Base-by-base conservation (phyloP, 176 grass and related monocot species). In the Avena atlantica region DNA sequence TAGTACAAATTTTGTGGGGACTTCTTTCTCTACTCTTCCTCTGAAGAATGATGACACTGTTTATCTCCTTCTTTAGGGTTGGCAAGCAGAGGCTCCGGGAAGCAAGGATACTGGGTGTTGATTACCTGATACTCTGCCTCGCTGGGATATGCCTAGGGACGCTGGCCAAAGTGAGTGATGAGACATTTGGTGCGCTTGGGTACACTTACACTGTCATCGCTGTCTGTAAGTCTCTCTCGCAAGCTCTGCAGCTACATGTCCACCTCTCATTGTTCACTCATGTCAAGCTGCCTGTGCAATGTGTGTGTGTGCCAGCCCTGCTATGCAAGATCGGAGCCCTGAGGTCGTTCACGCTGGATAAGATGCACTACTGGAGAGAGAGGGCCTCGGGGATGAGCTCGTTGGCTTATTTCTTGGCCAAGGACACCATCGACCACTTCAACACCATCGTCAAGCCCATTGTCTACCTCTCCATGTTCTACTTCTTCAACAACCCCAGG, bases 191-290 rank as follows among this genome's bases (percentile, higher is more conserved):
- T 2, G 86, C 90, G 0, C 91, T 93, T 34, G 94, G 91, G 21
- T 95, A 95, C 89, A 95, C 91, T 2, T 93, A 95, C 89, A 95
- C 94, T 12, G 89, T 95, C 64, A 95, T 95, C 48, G 94, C 94
- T 24, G 91, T 95, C 76, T 95, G 94, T 95, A 90, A 95, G 94
- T 86, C 25, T 87, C 37, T 69, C 4, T 16, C 67, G 11, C 8
- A 47, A 67, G 59, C 36, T 6, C 61, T 6, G 17, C 42, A 34
- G 12, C 14, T 34, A 0, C 0, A 68, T 53, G 9, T 23, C 25
- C 37, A 64, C 19, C 1, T 82, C 23, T 53, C 8, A 3, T 55
- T 13, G 15, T 83, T 58, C 10, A 15, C 23, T 82, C 60, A 77
- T 24, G 16, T 51, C 4, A 84, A 73, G 31, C n/a, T 40, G 23